Base-by-base conservation (phyloP, 2,329 filamentous ascomycete genomes). In the Cercospora sp. region DNA sequence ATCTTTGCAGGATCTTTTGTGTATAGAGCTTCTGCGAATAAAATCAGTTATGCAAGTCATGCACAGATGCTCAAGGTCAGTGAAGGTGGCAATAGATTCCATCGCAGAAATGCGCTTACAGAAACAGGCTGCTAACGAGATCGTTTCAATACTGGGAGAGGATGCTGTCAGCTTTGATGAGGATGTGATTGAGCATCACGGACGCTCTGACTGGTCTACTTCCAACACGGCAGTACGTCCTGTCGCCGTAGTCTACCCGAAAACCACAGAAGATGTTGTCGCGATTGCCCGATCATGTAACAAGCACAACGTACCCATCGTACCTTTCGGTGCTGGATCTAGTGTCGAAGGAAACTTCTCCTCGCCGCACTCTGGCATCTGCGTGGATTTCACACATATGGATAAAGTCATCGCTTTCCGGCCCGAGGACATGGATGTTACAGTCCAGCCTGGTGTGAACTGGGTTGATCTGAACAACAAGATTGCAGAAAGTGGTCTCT, bases 311-410 rank as follows among this genome's bases (percentile, higher is more conserved):
- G 70, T 73, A 10, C 71, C 71, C 2, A 70, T 73, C 33, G 68
- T 72, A 9, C 70, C 71, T 3, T 73, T 73, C 26, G 71, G 69
- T 12, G 71, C 69, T 9, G 71, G 71, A 20, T 69, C 68, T 1
- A 69, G 66, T 45, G 68, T 97, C 0, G 94, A 97, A 79, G 94
- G 91, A 13, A 95, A 97, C 78, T 96, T 96, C 79, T 91, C 92
- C 0, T 92, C 93, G 13, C 92, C 93, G 0, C 91, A 90, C 76
- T 93, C 93, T 12, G 94, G 94, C 12, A 87, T 97, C 76, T 94
- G 91, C 72, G 91, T 97, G 61, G 94, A 97, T 76, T 97, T 97
- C 78, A 87, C 88, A 0, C 88, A 87, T 75, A 97, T 97, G 94
- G 90, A 96, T 77, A 84, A 89, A 74, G 90, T 97, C 28, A 73